phyloP scores from a whole-genome alignment of 148 eudicot species.

The Mesembryanthemum crystallinum region DNA sequence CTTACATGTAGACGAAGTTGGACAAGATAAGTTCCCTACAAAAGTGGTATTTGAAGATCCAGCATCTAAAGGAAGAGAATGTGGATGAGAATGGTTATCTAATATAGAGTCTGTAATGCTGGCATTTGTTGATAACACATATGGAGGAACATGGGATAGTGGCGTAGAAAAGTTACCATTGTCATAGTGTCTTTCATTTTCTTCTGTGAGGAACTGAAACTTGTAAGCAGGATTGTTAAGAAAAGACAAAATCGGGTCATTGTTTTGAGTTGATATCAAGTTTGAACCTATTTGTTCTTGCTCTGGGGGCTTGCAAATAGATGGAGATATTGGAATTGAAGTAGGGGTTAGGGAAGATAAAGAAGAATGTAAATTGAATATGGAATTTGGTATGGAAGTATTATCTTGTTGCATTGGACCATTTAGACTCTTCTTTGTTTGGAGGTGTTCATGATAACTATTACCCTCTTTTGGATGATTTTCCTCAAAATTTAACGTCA shows the following conservation, averaged over 20 bases:
- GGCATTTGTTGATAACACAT: not conserved
- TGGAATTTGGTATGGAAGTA: not conserved
- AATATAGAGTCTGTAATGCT: not conserved
- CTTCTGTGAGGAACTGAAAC: constrained; percentile 13
- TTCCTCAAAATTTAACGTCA: not conserved
- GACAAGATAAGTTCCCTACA: not conserved
- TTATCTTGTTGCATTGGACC: not conserved
- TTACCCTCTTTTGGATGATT: not conserved
- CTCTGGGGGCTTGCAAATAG: not conserved
- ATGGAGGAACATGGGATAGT: not conserved
- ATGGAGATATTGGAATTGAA: not conserved
- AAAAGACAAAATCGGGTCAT: constrained; percentile 18
- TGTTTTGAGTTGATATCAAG: not conserved
- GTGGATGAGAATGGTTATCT: not conserved
- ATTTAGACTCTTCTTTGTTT: not conserved
- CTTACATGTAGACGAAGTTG: not conserved
- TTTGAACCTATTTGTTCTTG: not conserved
- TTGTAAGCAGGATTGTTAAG: constrained; percentile 24
- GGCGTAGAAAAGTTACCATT: not conserved
- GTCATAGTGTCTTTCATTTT: not conserved
- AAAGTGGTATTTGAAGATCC: not conserved
- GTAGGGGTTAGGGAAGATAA: not conserved
- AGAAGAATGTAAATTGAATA: not conserved
- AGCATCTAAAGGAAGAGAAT: not conserved
- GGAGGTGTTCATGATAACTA: not conserved